phyloP scores from a whole-genome alignment of 306 rosid species.

The Prunus padus region DNA sequence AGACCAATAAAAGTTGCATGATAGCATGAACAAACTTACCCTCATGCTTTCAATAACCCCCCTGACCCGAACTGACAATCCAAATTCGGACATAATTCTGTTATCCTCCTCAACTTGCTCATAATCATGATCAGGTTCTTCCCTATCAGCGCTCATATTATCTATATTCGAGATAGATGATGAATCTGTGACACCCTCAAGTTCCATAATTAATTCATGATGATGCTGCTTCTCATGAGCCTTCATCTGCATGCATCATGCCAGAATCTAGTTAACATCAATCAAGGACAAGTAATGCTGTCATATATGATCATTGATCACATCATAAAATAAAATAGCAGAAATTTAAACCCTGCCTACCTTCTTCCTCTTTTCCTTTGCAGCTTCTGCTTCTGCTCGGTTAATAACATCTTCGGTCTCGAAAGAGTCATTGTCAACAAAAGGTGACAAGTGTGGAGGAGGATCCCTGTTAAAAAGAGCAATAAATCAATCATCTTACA shows the following conservation, averaged over 20 bases:
- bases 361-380: slow-evolving; percentile 57
- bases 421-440: slow-evolving; percentile 77
- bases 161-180: slow-evolving; percentile 35
- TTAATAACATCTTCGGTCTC: slow-evolving; percentile 73
- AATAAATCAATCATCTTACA: slow-evolving; percentile 2
- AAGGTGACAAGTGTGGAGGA: slow-evolving; percentile 94
- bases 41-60: slow-evolving; percentile 60
- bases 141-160: slow-evolving; percentile 31
- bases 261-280: slow-evolving; percentile 21
- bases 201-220: slow-evolving; percentile 75
- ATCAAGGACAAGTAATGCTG: not conserved
- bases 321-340: not conserved
- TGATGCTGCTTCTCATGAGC: slow-evolving; percentile 62
- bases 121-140: slow-evolving; percentile 38
- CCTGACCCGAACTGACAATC: slow-evolving; percentile 56
- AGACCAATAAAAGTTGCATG: not conserved
- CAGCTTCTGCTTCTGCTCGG: slow-evolving; percentile 83
- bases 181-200: slow-evolving; percentile 42
- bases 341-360: slow-evolving; percentile 27
- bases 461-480: slow-evolving; percentile 53
- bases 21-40: slow-evolving; percentile 35
- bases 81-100: slow-evolving; percentile 23
- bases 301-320: not conserved
- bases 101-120: not conserved
- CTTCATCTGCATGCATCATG: slow-evolving; percentile 53